phyloP scores from a whole-genome alignment of 305 asterid species.

The Striga hermonthica region DNA sequence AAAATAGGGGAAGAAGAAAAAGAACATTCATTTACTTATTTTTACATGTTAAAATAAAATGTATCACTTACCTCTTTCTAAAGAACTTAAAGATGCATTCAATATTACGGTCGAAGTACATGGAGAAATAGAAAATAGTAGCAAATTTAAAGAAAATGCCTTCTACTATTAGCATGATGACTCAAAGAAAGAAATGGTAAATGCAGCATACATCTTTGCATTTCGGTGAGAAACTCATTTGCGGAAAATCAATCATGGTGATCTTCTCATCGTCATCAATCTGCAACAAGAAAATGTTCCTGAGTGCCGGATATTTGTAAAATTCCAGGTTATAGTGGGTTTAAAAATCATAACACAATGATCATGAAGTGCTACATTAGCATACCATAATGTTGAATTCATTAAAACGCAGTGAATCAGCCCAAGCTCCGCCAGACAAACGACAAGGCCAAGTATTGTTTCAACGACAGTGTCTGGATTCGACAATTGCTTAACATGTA shows the following conservation, averaged over 20 bases:
- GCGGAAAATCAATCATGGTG: slow-evolving; percentile 96
- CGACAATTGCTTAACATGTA: slow-evolving; percentile 83
- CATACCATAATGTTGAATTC: slow-evolving; percentile 91
- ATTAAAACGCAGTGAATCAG: slow-evolving; percentile 93
- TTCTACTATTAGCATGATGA: slow-evolving; percentile 4
- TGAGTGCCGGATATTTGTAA: background rate
- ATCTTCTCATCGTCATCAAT: slow-evolving; percentile 89
- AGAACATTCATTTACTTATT: background rate
- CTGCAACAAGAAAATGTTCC: slow-evolving; percentile 32
- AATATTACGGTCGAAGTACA: slow-evolving; percentile 94
- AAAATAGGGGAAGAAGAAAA: background rate
- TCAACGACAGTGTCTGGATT: slow-evolving; percentile 79
- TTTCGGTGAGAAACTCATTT: slow-evolving; percentile 91
- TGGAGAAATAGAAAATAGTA: slow-evolving; percentile 33
- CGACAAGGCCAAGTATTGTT: slow-evolving; percentile 66
- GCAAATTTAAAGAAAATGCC: slow-evolving; percentile 12
- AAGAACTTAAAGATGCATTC: slow-evolving; percentile 89
- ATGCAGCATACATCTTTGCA: slow-evolving; percentile 66
- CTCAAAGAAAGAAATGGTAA: slow-evolving; percentile 18
- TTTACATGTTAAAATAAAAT: slow-evolving; percentile 4
- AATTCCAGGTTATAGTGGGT: slow-evolving; percentile 8
- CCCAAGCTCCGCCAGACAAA: slow-evolving; percentile 93
- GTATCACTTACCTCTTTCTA: slow-evolving; percentile 61
- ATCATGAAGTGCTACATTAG: slow-evolving; percentile 24
- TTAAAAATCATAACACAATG: slow-evolving; percentile 15